These are phyloP conservation scores for Colletotrichum cereale DNA, from an alignment of 2,329 filamentous ascomycete genomes.

Conservation along the genomic window DNA sequence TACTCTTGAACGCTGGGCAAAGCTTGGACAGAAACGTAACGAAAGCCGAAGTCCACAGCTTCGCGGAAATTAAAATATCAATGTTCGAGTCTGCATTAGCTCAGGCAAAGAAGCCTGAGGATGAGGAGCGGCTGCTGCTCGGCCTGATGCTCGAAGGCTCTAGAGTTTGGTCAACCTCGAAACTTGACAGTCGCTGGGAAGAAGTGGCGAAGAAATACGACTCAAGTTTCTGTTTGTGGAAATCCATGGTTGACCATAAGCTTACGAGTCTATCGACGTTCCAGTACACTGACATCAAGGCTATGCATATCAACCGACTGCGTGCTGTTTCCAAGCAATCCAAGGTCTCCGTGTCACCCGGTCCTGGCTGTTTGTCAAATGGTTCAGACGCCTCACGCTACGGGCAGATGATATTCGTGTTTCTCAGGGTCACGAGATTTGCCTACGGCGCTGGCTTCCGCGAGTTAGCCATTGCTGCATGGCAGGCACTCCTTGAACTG, in stretches of 20 bases:
- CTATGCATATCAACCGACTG: constrained; percentile 68
- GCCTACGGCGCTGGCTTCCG: constrained; percentile 81
- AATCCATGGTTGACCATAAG: constrained; percentile 77
- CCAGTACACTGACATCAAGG: constrained; percentile 74
- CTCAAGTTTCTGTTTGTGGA: constrained; percentile 76
- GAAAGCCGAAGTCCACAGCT: constrained; percentile 73
- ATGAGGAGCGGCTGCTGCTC: constrained; percentile 72
- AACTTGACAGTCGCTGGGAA: constrained; percentile 37
- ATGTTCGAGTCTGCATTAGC: constrained; percentile 83
- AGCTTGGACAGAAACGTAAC: constrained; percentile 60
- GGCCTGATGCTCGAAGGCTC: constrained; percentile 80
- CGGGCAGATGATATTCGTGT: constrained; percentile 73
- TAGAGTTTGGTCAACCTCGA: constrained; percentile 72
- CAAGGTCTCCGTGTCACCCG: constrained; percentile 27
- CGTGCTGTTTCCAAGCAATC: constrained; percentile 21
- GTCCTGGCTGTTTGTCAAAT: constrained; percentile 5
- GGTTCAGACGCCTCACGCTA: constrained; percentile 42
- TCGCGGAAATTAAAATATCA: constrained; percentile 83
- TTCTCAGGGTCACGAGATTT: constrained; percentile 81
- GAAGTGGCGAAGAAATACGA: constrained; percentile 66
- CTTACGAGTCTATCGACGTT: constrained; percentile 78
- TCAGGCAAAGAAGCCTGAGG: constrained; percentile 60
- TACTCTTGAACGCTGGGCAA: constrained; percentile 67
- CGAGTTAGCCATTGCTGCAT: constrained; percentile 82
- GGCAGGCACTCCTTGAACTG: constrained; percentile 86